Conservation (phyloP, 805 yeast species). For the Saturnispora sanitii region DNA sequence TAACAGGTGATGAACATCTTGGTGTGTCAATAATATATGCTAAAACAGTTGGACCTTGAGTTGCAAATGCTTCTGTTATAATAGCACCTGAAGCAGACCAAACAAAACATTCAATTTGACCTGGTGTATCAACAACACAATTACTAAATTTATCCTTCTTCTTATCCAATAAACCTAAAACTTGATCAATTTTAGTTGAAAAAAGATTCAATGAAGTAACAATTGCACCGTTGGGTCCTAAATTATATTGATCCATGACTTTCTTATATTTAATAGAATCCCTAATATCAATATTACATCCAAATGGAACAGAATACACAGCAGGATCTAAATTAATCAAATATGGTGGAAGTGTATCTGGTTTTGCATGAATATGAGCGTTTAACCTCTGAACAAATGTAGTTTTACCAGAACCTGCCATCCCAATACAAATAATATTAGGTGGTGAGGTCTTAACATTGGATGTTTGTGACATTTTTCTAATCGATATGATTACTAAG, state of each 20-base stretch:
- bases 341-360: conserved; percentile 77
- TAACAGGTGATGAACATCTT: conserved; percentile 85
- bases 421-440: conserved; percentile 32
- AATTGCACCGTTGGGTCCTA: conserved; percentile 98
- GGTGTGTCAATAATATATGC: conserved; percentile 98
- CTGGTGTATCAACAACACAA: conserved; percentile 93
- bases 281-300: conserved; percentile 89
- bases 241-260: conserved; percentile 89
- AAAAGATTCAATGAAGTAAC: conserved; percentile 89
- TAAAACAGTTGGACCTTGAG: conserved; percentile 88
- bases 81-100: conserved; percentile 98
- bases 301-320: conserved; percentile 85
- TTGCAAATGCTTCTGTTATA: conserved; percentile 92
- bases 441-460: conserved; percentile 22
- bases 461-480: not conserved
- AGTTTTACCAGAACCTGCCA: conserved; percentile 82
- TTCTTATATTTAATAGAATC: conserved; percentile 93
- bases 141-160: conserved; percentile 45
- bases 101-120: conserved; percentile 96
- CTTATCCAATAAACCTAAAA: conserved; percentile 74
- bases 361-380: conserved; percentile 69
- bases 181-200: conserved; percentile 94
- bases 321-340: conserved; percentile 96
- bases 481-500: not conserved
- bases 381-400: conserved; percentile 94